phyloP scores from a whole-genome alignment of 2,329 filamentous ascomycete genomes.

The Pochonia chlamydosporia region DNA sequence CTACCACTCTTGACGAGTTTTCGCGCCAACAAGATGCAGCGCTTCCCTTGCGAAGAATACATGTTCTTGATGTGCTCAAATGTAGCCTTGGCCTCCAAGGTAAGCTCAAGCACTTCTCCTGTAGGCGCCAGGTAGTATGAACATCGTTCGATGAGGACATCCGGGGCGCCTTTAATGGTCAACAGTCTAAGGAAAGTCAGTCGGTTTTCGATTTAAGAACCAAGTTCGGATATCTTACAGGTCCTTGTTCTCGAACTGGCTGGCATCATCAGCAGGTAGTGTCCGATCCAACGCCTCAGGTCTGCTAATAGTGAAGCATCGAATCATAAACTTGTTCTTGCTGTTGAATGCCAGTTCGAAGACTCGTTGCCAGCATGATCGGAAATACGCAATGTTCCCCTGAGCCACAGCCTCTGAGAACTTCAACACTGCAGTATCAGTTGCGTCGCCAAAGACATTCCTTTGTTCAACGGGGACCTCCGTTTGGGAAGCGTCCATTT shows the following conservation, averaged over 20 bases:
- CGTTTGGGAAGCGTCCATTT: conserved; percentile 63
- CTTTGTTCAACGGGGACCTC: conserved; percentile 54
- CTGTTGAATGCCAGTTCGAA: conserved; percentile 73
- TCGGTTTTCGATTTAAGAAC: too few species aligned
- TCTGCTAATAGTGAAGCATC: conserved; percentile 44
- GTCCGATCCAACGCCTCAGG: conserved; percentile 28
- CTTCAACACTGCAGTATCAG: conserved; percentile 67
- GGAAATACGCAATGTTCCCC: conserved; percentile 52
- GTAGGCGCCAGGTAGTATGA: conserved; percentile 48
- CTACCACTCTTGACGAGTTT: conserved; percentile 44
- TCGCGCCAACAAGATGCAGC: conserved; percentile 61
- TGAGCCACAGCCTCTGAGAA: conserved; percentile 57
- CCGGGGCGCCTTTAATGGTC: conserved; percentile 75
- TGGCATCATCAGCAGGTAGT: conserved; percentile 28
- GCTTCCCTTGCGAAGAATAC: conserved; percentile 64
- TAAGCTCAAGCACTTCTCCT: conserved; percentile 47
- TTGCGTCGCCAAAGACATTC: conserved; percentile 68
- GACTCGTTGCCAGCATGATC: conserved; percentile 56
- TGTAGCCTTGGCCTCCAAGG: conserved; percentile 32
- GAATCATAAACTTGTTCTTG: conserved; percentile 79
- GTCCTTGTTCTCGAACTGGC: conserved; percentile 29
- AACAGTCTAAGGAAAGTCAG: conserved; percentile 37
- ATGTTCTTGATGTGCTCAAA: conserved; percentile 58
- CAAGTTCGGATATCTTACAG: conserved; percentile 20
- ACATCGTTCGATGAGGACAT: conserved; percentile 63